These are phyloP conservation scores for Wallacemonas sp. DNA, from an alignment of 208 protist genomes.

Conservation along the genomic window DNA sequence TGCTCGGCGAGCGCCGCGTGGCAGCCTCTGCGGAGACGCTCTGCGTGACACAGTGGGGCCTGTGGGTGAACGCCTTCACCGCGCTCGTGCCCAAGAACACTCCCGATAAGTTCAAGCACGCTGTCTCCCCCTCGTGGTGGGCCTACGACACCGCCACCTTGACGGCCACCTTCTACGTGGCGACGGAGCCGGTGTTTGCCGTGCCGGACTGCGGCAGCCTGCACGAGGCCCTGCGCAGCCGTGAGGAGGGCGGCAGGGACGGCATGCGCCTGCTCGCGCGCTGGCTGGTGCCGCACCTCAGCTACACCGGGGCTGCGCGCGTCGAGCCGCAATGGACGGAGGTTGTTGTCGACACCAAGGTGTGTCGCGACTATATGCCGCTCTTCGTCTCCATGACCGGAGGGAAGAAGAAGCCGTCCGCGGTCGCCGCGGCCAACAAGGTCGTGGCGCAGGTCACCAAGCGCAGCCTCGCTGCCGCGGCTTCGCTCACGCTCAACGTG, in stretches of 20 bases:
- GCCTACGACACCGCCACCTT: constrained; percentile 17
- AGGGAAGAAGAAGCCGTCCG: neutral
- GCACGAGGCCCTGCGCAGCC: constrained; percentile 26
- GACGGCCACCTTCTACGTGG: constrained; percentile 40
- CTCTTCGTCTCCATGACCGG: constrained; percentile 20
- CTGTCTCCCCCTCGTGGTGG: constrained; percentile 56
- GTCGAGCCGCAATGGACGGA: constrained; percentile 12
- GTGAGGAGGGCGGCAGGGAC: constrained; percentile 1
- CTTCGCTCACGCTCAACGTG: neutral
- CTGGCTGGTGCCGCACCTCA: constrained; percentile 42
- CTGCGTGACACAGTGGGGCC: constrained; percentile 20
- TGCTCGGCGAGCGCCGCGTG: constrained; percentile 22
- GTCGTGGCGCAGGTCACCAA: neutral
- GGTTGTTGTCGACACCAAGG: constrained; percentile 9
- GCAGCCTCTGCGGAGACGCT: neutral
- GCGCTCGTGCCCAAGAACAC: neutral
- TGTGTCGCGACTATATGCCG: constrained; percentile 15
- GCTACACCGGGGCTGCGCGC: constrained; percentile 1
- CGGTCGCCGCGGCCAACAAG: neutral
- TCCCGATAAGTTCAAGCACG: constrained; percentile 15
- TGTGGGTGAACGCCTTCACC: constrained; percentile 35
- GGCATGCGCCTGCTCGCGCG: constrained; percentile 38
- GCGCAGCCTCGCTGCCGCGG: neutral
- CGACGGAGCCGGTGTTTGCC: constrained; percentile 35
- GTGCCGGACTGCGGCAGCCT: constrained; percentile 29